Evolutionary conservation across 768 basidiomycete genomes (phyloP).

Genomic region (Suillus americanus): DNA sequence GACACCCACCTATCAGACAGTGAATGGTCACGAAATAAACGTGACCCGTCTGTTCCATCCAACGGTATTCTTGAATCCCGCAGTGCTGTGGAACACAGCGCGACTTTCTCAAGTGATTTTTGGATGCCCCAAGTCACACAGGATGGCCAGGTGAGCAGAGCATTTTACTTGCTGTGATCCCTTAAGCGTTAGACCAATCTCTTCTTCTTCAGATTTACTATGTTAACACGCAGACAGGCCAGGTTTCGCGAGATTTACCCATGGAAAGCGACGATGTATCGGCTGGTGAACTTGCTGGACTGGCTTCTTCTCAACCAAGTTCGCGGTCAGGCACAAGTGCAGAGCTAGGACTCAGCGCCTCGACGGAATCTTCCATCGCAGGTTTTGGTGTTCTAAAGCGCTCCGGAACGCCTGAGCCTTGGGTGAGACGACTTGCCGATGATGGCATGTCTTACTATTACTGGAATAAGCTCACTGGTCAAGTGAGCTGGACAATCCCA

Average conservation of each 20-base stretch:
- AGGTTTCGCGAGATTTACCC: slow-evolving; percentile 84
- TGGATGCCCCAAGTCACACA: slow-evolving; percentile 88
- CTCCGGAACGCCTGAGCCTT: slow-evolving; percentile 73
- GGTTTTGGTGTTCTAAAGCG: slow-evolving; percentile 64
- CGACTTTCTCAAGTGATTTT: slow-evolving; percentile 63
- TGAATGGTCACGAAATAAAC: slow-evolving; percentile 40
- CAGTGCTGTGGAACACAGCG: slow-evolving; percentile 26
- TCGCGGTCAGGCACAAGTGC: slow-evolving; percentile 56
- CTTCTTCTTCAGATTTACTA: slow-evolving; percentile 78
- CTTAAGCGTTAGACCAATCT: neutral
- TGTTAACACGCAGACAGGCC: slow-evolving; percentile 85
- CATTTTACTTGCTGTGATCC: neutral
- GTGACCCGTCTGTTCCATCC: slow-evolving; percentile 33
- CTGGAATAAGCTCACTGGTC: slow-evolving; percentile 67
- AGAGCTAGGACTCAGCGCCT: slow-evolving; percentile 45
- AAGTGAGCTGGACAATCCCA: slow-evolving; percentile 69
- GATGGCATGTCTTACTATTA: slow-evolving; percentile 84
- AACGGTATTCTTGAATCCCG: slow-evolving; percentile 36
- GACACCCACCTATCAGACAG: slow-evolving; percentile 38
- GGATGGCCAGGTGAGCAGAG: slow-evolving; percentile 72
- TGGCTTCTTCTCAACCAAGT: slow-evolving; percentile 52
- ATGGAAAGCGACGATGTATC: slow-evolving; percentile 65
- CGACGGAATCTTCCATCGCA: slow-evolving; percentile 37
- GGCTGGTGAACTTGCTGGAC: slow-evolving; percentile 60
- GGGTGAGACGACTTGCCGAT: slow-evolving; percentile 77